A percentile compares a stretch with the other conserved stretches of the same genome.
Conservation (phyloP, 129 eudicot genomes). For the Smallanthus sonchifolius region DNA sequence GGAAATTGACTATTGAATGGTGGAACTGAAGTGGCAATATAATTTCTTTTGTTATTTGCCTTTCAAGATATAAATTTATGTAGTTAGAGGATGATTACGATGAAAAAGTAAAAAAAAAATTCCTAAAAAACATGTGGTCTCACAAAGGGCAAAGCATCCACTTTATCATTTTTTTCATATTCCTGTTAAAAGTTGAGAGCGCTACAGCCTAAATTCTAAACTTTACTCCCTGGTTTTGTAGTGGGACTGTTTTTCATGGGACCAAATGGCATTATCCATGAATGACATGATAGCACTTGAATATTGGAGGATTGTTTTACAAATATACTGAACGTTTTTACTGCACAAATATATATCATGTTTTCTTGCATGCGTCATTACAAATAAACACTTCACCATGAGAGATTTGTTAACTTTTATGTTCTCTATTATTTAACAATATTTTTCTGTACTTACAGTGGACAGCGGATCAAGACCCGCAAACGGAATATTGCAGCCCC, state of each 20-base stretch:
- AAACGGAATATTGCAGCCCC: constrained; percentile 99
- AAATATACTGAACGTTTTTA: not conserved
- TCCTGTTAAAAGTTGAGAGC: not conserved
- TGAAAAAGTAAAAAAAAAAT: not conserved
- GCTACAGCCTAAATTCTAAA: not conserved
- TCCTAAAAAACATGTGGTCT: not conserved
- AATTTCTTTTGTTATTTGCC: not conserved
- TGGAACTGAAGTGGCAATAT: not conserved
- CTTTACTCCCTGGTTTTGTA: not conserved
- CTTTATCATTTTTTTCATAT: not conserved
- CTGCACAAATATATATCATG: not conserved
- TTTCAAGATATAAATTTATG: not conserved
- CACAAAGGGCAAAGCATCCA: not conserved
- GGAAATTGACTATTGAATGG: not conserved
- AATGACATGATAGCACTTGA: not conserved
- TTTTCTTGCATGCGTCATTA: not conserved
- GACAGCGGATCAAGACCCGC: constrained; percentile 99
- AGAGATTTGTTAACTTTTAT: not conserved
- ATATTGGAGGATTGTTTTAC: not conserved
- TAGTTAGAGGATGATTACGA: not conserved
- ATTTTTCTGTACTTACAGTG: constrained; percentile 45
- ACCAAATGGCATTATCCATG: not conserved
- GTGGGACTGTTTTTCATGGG: not conserved
- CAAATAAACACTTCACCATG: not conserved
- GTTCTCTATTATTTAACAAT: not conserved